phyloP scores from a whole-genome alignment of 2,329 filamentous ascomycete genomes.

The Venturia aucupariae region DNA sequence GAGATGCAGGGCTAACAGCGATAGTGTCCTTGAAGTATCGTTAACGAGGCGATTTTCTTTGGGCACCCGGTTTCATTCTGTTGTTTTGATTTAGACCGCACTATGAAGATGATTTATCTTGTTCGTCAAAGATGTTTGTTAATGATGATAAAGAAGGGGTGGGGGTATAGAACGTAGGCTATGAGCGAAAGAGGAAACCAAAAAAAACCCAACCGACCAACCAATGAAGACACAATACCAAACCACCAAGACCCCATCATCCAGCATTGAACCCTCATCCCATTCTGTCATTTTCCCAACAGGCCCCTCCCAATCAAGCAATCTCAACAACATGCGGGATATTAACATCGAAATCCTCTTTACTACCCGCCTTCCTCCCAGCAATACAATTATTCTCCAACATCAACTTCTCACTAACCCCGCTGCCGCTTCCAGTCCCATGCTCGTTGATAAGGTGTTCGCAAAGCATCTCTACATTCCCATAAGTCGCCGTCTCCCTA shows the following conservation, averaged over 20 bases:
- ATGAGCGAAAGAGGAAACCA: not conserved
- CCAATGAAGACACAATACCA: not conserved
- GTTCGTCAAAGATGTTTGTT: too few relatives aligned
- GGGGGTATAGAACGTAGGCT: not conserved
- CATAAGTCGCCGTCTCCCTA: conserved; percentile 26
- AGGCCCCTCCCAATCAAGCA: not conserved
- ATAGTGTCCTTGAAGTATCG: too few relatives aligned
- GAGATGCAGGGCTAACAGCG: too few relatives aligned
- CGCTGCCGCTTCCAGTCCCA: conserved; percentile 19
- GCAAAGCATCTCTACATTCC: conserved; percentile 31
- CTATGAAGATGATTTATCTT: too few relatives aligned
- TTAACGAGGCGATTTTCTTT: too few relatives aligned
- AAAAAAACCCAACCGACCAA: too few relatives aligned
- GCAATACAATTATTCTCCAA: conserved; percentile 27
- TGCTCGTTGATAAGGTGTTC: conserved; percentile 30
- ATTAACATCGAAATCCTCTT: conserved; percentile 31
- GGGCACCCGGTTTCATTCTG: too few relatives aligned
- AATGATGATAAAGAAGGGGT: not conserved
- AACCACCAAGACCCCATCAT: too few relatives aligned
- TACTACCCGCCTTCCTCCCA: conserved; percentile 24
- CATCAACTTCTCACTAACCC: conserved; percentile 22
- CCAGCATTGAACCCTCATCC: too few relatives aligned
- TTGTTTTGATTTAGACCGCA: too few relatives aligned
- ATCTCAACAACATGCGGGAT: conserved; percentile 17
- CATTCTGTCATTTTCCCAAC: not conserved